phyloP scores from a whole-genome alignment of 768 basidiomycete species.

The Phanerodontia chrysosporium region DNA sequence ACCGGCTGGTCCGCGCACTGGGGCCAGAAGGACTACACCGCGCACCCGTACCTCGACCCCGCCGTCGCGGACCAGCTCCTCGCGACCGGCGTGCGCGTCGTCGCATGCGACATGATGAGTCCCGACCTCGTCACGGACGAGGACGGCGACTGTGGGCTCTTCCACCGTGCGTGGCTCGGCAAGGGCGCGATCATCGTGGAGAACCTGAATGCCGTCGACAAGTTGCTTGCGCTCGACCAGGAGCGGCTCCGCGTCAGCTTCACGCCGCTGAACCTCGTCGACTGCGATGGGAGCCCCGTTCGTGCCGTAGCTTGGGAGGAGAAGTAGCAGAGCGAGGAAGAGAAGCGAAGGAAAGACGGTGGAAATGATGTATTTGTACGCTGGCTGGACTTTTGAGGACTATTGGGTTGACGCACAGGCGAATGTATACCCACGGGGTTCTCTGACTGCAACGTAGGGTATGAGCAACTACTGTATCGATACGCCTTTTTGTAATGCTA shows the following conservation, averaged over 20 bases:
- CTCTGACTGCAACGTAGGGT: not conserved
- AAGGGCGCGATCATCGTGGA: conserved; percentile 63
- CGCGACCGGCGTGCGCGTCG: conserved; percentile 46
- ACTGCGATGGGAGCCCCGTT: conserved; percentile 66
- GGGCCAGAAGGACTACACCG: conserved; percentile 43
- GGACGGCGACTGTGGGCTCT: conserved; percentile 29
- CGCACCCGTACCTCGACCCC: conserved; percentile 61
- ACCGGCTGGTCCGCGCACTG: conserved; percentile 68
- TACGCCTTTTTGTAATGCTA: not conserved
- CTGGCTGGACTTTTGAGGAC: no score
- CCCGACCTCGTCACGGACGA: conserved; percentile 50
- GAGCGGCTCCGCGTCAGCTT: conserved; percentile 39
- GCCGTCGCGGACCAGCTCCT: conserved; percentile 49
- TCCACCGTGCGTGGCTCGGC: conserved; percentile 60
- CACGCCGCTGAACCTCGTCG: conserved; percentile 53
- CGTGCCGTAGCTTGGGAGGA: conserved; percentile 57
- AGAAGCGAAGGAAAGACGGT: not conserved
- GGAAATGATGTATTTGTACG: not conserved
- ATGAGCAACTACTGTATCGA: not conserved
- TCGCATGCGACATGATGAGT: conserved; percentile 63
- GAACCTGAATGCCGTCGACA: conserved; percentile 56
- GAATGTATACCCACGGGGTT: not conserved
- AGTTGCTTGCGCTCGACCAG: conserved; percentile 25
- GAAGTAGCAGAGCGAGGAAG: not conserved
- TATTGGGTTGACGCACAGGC: no score